phyloP scores from a whole-genome alignment of 495 filamentous ascomycete species.

The Schizothecium vesticola region DNA sequence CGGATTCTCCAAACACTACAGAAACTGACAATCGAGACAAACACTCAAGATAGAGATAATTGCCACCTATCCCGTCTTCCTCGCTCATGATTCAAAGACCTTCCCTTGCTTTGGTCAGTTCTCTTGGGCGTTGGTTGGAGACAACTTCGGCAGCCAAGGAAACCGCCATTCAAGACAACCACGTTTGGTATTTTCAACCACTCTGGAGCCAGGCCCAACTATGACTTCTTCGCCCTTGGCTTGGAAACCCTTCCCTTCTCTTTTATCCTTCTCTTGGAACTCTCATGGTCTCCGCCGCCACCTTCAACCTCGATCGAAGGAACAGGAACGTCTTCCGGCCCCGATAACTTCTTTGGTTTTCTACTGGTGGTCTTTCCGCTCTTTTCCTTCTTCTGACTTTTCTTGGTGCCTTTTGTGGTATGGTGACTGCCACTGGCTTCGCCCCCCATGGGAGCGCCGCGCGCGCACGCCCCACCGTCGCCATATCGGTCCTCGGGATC shows the following conservation, averaged over 20 bases:
- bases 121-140: background rate
- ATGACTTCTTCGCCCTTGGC: background rate
- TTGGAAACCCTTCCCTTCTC: background rate
- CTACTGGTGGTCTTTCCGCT: background rate
- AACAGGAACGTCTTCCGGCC: constrained; percentile 4
- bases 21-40: background rate
- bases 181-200: no score
- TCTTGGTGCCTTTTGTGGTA: background rate
- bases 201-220: background rate
- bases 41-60: background rate
- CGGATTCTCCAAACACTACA: background rate
- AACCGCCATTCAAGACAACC: background rate
- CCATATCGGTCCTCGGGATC: background rate
- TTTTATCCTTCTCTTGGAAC: constrained; percentile 5
- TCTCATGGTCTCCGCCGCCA: background rate
- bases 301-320: constrained; percentile 4
- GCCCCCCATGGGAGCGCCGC: background rate
- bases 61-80: background rate
- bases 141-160: background rate
- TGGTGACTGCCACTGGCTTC: background rate
- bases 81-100: background rate
- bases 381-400: background rate
- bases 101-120: background rate
- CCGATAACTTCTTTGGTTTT: background rate
- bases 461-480: background rate